Conservation (phyloP, 140 eudicot genomes). For the Anethum foeniculum region DNA sequence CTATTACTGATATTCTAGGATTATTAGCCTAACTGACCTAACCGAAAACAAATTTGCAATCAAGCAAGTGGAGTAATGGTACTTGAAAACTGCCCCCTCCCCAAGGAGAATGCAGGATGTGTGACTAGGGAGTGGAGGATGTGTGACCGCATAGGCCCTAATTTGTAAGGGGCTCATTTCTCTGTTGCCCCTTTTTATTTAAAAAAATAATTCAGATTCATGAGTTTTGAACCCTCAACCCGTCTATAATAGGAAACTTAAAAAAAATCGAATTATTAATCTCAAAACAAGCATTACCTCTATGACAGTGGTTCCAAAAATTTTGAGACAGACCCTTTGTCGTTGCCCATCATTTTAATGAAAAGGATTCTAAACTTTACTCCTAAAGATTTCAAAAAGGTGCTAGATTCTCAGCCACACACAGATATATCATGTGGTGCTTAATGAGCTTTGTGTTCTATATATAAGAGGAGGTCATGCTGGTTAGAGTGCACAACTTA, state of each 20-base stretch:
- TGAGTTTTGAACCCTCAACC: not conserved
- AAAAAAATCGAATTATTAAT: not conserved
- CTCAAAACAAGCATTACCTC: not conserved
- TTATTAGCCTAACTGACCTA: not conserved
- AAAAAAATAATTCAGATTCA: not conserved
- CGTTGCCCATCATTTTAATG: not conserved
- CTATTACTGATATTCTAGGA: not conserved
- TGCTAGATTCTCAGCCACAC: not conserved
- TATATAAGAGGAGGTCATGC: not conserved
- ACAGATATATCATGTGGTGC: not conserved
- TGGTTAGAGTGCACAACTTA: not conserved
- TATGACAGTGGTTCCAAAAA: not conserved
- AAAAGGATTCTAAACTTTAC: conserved; percentile 2
- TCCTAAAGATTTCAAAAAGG: not conserved
- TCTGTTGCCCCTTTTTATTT: not conserved
- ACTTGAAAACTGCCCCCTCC: not conserved
- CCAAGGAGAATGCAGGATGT: not conserved
- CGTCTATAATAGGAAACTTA: not conserved
- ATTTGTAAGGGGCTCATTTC: not conserved
- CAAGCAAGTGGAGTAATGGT: not conserved
- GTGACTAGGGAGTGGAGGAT: not conserved
- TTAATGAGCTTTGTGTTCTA: not conserved
- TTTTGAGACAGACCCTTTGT: not conserved
- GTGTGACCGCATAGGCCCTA: not conserved
- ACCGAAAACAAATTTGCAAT: not conserved